These are phyloP conservation scores for Neurospora sp. DNA, from an alignment of 2,329 filamentous ascomycete species.

Conservation along the genomic window DNA sequence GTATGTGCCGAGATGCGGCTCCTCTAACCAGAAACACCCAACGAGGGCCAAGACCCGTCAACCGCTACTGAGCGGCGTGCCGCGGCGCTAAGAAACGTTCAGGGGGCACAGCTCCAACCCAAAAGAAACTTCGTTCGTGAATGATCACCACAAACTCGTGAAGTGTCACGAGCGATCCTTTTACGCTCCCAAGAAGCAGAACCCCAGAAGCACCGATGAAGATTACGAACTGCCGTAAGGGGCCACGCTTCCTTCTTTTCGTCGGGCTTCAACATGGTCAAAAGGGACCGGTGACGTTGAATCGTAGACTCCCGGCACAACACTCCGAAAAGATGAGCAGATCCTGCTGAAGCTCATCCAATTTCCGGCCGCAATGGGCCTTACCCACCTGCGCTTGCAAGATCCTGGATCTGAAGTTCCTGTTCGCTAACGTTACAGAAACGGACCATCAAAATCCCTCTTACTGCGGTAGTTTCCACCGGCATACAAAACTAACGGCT, in stretches of 20 bases:
- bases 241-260: neutral
- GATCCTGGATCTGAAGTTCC: neutral
- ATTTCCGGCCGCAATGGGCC: neutral
- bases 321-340: neutral
- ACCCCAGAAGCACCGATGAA: neutral
- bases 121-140: neutral
- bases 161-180: neutral
- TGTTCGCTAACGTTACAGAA: neutral
- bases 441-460: neutral
- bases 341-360: neutral
- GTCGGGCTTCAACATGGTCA: neutral
- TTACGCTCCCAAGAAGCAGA: neutral
- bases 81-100: neutral
- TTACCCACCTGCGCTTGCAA: neutral
- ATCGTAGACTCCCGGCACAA: neutral
- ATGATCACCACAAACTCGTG: neutral
- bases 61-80: neutral
- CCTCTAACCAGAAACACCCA: neutral
- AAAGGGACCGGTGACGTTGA: neutral
- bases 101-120: neutral
- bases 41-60: neutral
- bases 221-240: neutral
- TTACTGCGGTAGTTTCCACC: neutral
- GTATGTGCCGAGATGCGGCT: neutral
- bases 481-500: neutral